A percentile compares a stretch with the other conserved stretches of the same genome.
Evolutionary conservation across 345 rosid genomes (phyloP).

Genomic region (Populus davidiana): DNA sequence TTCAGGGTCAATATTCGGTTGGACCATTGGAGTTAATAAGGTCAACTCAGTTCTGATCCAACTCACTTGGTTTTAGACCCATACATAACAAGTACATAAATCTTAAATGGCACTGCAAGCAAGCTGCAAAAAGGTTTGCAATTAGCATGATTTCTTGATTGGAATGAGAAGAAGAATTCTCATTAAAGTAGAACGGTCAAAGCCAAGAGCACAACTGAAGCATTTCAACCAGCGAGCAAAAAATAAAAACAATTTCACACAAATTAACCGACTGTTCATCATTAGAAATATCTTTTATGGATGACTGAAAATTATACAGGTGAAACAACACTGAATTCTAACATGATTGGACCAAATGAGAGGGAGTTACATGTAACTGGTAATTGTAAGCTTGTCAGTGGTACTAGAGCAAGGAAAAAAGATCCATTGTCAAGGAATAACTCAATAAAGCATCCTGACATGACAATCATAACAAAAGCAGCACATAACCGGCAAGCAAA

Average conservation of each 20-base stretch:
- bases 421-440: background rate
- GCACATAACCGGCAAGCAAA: constrained; percentile 1
- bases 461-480: background rate
- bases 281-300: background rate
- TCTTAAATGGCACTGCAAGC: background rate
- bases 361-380: background rate
- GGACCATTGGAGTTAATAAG: background rate
- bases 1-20: background rate
- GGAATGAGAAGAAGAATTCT: background rate
- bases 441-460: background rate
- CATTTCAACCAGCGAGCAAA: background rate
- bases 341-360: background rate
- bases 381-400: background rate
- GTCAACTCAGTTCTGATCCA: background rate
- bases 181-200: background rate
- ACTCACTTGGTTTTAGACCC: background rate
- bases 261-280: background rate
- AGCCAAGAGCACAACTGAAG: background rate
- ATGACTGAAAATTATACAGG: background rate
- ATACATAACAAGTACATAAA: background rate
- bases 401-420: background rate
- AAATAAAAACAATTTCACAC: background rate
- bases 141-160: background rate
- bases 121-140: background rate
- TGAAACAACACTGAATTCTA: background rate